Evolutionary conservation across 2,329 filamentous ascomycete species (phyloP).

Genomic region (Colletotrichum camelliae): DNA sequence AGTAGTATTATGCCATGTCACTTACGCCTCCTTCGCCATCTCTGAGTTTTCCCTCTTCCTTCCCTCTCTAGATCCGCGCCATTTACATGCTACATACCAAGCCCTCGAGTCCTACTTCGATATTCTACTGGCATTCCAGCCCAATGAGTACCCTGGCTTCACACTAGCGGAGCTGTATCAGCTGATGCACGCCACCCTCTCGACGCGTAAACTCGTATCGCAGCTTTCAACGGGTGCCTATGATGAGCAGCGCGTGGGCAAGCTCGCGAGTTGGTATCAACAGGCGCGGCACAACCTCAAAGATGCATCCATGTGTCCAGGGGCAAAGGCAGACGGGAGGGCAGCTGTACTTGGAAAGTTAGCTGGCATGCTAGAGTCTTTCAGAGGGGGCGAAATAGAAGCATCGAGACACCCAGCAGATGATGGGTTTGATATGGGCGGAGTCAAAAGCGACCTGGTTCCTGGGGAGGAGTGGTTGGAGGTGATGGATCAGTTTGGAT

Average conservation of each 20-base stretch:
- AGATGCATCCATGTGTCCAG: neutral
- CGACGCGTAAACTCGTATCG: neutral
- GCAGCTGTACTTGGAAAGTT: neutral
- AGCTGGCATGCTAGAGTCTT: neutral
- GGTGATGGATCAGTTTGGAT: too few relatives aligned
- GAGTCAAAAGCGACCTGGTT: too few relatives aligned
- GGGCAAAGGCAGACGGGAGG: neutral
- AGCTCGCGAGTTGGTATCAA: too few relatives aligned
- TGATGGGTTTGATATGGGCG: too few relatives aligned
- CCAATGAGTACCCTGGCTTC: neutral
- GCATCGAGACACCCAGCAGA: too few relatives aligned
- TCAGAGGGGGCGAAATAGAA: too few relatives aligned
- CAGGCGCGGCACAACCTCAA: neutral
- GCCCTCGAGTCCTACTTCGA: neutral
- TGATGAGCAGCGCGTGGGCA: too few relatives aligned
- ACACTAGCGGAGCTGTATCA: neutral
- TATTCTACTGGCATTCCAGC: accelerated
- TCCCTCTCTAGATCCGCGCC: neutral
- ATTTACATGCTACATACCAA: neutral
- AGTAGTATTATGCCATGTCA: neutral
- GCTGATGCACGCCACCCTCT: neutral
- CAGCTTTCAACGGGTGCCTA: neutral
- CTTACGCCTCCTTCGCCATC: neutral
- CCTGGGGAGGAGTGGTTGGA: too few relatives aligned
- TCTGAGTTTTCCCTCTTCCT: neutral